Evolutionary conservation across 2,329 filamentous ascomycete genomes (phyloP), one percentile per base, ranked within the genome.

Genomic region (Talaromyces sp.): DNA sequence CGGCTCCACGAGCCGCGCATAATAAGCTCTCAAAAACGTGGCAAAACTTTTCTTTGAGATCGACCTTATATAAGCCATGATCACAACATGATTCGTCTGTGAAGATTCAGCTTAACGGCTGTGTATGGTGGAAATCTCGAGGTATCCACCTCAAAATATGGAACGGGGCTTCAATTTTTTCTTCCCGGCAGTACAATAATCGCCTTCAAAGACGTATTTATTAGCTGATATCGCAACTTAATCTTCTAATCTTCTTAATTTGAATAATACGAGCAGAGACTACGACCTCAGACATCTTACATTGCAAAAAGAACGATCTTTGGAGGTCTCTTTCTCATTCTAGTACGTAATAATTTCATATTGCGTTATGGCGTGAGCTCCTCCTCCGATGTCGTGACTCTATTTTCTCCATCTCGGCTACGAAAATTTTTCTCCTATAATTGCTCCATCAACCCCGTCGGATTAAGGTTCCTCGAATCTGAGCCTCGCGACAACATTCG

Each of bases 361-460:
- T 39, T 21, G 33, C 14, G 6, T 40, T 21, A 61, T 61, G 58
- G 58, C 58, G 58, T 31, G 31, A 60, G 58, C 8, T 21, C 48
- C 46, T 50, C 21, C n/a, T 23, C 31, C 18, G 8, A 60, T 60
- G 48, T 40, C 46, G 58, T 54, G 44, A 59, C 25, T 28, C 40
- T n/a, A 23, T 18, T 21, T 28, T 16, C 44, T 25, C 25, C n/a
- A 25, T 31, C 11, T 52, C 8, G 21, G 21, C 31, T 14, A 11
- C n/a, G 50, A 54, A 61, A 40, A 60, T 23, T 54, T 35, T 54
- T 37, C 31, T 35, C 31, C 18, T 35, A 57, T 39, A 40, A 40
- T 35, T 25, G 5, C n/a, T n/a, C 25, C 14, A 33, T 40, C 23
- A 12, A 28, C 37, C 25, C 25, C 16, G 33, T 40, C 35, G n/a